Base-by-base conservation (phyloP, 2,329 filamentous ascomycete species). In the Exophiala bonariae region DNA sequence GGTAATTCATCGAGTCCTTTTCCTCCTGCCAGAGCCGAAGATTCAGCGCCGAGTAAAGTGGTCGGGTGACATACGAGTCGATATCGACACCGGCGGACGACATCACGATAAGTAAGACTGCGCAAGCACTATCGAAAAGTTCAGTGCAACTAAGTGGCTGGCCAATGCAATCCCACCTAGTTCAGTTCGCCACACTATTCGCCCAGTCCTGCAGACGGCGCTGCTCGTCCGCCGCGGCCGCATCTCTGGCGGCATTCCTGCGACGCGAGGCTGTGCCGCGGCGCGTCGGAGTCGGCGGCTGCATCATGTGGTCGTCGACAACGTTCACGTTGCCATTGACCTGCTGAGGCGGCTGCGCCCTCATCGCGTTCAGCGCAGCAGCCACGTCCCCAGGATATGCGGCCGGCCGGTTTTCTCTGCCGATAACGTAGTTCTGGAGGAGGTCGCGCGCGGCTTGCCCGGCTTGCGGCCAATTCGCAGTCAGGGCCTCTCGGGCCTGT, bases 221-320 rank as follows among this genome's bases (percentile, higher is more conserved):
- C 32, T 50, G 39, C 32, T 47, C 22, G 19, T 39, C 43, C 17
- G n/a, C 65, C 32, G 44, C 22, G 19, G 28, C 43, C 17, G n/a
- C 65, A 80, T 80, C 31, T 72, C 63, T 5, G 77, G 77, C 38
- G 78, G n/a, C n/a, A n/a, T 26, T 26, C 11, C 23, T 26, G 23
- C 23, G 23, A 26, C 23, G 23, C 6, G 23, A 6, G 6, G 23
- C 23, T 6, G 23, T 26, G 6, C 23, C 23, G 23, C 23, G 23
- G 6, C 23, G 78, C 35, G 50, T 50, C 34, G 58, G 58, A 53
- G 55, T 66, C 52, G 58, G 63, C 36, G 62, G 73, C 66, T 45
- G 65, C 31, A 49, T 54, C 39, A 70, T 45, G 60, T 31, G 42
- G 34, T 45, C 49, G 45, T 11, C 35, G 35, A n/a, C 35, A 14